Evolutionary conservation across 306 rosid genomes (phyloP), one percentile per base, ranked within the genome.

Genomic region (Notholithocarpus densiflorus): DNA sequence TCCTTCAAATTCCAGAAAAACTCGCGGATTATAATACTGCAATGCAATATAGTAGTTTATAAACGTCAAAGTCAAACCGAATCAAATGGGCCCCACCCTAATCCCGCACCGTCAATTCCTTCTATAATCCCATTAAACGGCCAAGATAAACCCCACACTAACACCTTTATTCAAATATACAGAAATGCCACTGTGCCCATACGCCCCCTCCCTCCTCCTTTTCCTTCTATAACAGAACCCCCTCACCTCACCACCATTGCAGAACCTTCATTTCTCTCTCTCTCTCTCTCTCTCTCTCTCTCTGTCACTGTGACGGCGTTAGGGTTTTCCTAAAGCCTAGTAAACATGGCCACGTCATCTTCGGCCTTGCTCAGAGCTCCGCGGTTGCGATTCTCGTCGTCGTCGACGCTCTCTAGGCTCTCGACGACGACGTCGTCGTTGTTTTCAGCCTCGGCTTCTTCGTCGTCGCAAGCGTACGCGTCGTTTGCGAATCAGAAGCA

Each of bases 361-460:
- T 70, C 77, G 15, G 43, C 56, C 12, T 12, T 43, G 19, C 31
- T 73, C 53, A 7, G 29, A 2, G 48, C 59, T 9, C 31, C 51
- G 34, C 57, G 29, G 37, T 24, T 72, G 24, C 72, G 73, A 6
- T 64, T 27, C 73, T 76, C 79, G 6, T 62, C 79, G 6, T 40
- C 48, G 48, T 31, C 34, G 34, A 61, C 72, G 27, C 71, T 74
- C 21, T 75, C 70, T 27, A 59, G 56, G 10, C 17, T 43, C 17
- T 48, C 61, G 1, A 14, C 73, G 40, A 23, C 72, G 23, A 34
- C 78, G 24, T 3, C 32, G 57, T 37, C 55, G 13, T n/a, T 31
- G 9, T 55, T 19, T 19, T 2, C 17, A 1, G n/a, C 55, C 61
- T 62, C 72, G 0, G 4, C 32, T 51, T 34, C 20, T 1, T 61